Percentiles rank a stretch among this genome's conserved stretches.
phyloP scores from a whole-genome alignment of 2,329 filamentous ascomycete species.

The Cladosporium sp. region DNA sequence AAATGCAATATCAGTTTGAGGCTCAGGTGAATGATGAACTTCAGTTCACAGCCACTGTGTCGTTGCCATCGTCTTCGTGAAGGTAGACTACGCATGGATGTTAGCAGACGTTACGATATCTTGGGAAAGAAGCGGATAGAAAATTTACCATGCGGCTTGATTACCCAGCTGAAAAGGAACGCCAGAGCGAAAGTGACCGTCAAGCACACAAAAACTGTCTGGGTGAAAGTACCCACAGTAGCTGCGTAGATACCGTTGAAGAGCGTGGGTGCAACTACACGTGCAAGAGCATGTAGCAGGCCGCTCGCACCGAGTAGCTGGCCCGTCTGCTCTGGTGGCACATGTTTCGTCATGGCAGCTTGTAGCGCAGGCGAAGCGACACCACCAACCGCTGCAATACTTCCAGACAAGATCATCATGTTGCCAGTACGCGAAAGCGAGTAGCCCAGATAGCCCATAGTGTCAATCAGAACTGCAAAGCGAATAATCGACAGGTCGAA shows the following conservation, averaged over 20 bases:
- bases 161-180: conserved; percentile 67
- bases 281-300: conserved; percentile 77
- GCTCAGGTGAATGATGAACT: not conserved
- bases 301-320: conserved; percentile 88
- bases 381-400: conserved; percentile 76
- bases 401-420: conserved; percentile 71
- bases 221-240: conserved; percentile 76
- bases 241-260: conserved; percentile 85
- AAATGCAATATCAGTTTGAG: not conserved
- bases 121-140: not conserved
- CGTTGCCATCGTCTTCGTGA: conserved; percentile 19
- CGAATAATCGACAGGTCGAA: conserved; percentile 80
- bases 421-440: conserved; percentile 62
- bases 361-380: conserved; percentile 84
- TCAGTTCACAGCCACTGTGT: not conserved
- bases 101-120: not conserved
- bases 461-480: conserved; percentile 72
- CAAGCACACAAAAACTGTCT: conserved; percentile 80
- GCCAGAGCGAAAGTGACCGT: conserved; percentile 66
- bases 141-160: conserved; percentile 72
- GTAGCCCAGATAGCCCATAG: conserved; percentile 75
- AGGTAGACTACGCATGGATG: conserved; percentile 23
- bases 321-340: conserved; percentile 78
- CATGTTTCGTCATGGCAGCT: conserved; percentile 84
- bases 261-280: conserved; percentile 75